Base-by-base conservation (phyloP, 1,284 basidiomycete genomes). In the Ustilago trichophora region DNA sequence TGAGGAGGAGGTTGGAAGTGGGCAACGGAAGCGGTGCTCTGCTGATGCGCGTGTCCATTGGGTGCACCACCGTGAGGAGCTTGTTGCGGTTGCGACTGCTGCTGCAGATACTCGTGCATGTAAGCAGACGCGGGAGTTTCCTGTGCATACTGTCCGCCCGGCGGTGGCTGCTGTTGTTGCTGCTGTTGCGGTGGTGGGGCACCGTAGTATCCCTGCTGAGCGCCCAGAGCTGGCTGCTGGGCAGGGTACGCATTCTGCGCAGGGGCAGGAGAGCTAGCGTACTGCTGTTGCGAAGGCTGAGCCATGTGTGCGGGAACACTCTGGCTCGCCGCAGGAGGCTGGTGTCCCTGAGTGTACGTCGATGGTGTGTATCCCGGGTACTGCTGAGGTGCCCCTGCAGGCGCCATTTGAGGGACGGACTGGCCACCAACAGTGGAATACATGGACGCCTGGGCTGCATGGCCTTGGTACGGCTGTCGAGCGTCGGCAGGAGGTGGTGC, bases 81-180 rank as follows among this genome's bases (percentile, higher is more conserved):
- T n/a, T 59, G 51, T 33, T 52, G 56, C 19, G 36, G 46, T 24
- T 66, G 63, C 22, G 54, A 42, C 22, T 73, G 71, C 31, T 69
- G 66, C 24, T 78, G 71, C 25, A 67, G 77, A 3, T 79, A 81
- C 36, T 81, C 79, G 44, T 80, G 82, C 58, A 80, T 78, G 57
- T 80, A 82, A 34, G 76, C 73, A 21, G 72, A 37, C 2, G 74
- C 74, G 2, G 74, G 57, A 12, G 73, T 65, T 26, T 71, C 66
- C 26, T 81, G 56, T 6, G 62, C 63, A 25, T 64, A 64, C 11
- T 42, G 53, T 16, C 26, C 45, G 36, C n/a, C 45, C 27, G 34
- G 63, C 24, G 37, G 10, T 40, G 22, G 8, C 15, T 11, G 37
- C 35, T 47, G 45, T 10, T 35, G 66, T n/a, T n/a, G n/a, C 19